Percentiles rank a stretch among this genome's conserved stretches.
Evolutionary conservation across 2,329 filamentous ascomycete species (phyloP).

Genomic region (Hypoxylon sp.): DNA sequence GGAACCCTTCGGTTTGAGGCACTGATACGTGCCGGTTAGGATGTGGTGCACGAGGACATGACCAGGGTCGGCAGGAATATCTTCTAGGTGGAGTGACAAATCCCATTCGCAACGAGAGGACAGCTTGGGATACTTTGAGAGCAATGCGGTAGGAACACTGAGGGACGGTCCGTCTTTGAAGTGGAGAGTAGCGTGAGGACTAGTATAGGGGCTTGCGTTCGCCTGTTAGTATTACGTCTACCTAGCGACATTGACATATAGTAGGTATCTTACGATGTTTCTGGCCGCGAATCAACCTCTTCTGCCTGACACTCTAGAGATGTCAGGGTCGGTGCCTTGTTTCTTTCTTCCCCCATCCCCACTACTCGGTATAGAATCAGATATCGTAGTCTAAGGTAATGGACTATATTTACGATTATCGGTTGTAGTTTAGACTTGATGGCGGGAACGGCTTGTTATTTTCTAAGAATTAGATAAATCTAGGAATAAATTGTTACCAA

Average conservation of each 20-base stretch:
- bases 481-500: too few relatives aligned
- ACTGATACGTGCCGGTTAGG: conserved; percentile 47
- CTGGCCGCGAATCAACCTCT: conserved; percentile 20
- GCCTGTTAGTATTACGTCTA: conserved; percentile 4
- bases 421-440: too few relatives aligned
- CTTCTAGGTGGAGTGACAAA: conserved; percentile 9
- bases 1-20: conserved; percentile 41
- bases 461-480: too few relatives aligned
- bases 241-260: not conserved
- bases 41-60: conserved; percentile 49
- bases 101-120: not conserved
- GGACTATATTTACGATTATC: too few relatives aligned
- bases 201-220: conserved; percentile 19
- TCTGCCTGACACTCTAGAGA: not conserved
- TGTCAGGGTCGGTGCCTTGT: not conserved
- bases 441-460: too few relatives aligned
- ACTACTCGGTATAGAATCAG: not conserved
- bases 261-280: conserved; percentile 20
- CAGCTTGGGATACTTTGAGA: conserved; percentile 10
- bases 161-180: conserved; percentile 23
- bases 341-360: conserved; percentile 3
- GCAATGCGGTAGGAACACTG: conserved; percentile 3
- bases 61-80: conserved; percentile 42
- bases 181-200: not conserved
- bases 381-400: too few relatives aligned